These are phyloP conservation scores for Ascochyta rabiei DNA, from an alignment of 2,329 filamentous ascomycete genomes.

Conservation along the genomic window DNA sequence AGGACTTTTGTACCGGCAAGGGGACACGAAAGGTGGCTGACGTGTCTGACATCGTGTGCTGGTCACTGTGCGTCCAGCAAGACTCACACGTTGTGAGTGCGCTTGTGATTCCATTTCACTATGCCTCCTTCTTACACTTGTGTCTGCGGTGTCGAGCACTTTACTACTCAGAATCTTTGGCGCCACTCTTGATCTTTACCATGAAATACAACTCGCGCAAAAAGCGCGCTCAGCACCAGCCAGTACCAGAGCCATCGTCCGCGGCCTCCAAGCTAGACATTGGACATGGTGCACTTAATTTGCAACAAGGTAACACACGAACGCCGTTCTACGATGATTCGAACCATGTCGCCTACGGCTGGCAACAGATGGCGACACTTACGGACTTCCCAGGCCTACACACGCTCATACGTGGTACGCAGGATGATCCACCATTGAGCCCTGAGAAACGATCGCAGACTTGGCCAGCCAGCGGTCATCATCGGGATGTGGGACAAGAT, in stretches of 20 bases:
- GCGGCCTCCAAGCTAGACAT: not conserved
- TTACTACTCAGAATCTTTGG: not conserved
- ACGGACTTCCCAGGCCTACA: not conserved
- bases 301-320: not conserved
- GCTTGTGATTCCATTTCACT: not conserved
- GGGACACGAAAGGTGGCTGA: not conserved
- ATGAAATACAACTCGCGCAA: slow-evolving; percentile 3
- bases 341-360: not conserved
- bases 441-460: not conserved
- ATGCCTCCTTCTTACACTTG: not conserved
- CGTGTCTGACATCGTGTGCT: not conserved
- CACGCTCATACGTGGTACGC: not conserved
- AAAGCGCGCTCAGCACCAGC: not conserved
- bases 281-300: not conserved
- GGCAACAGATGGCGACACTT: slow-evolving; percentile 1
- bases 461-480: not conserved
- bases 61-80: not conserved
- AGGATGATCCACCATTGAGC: not conserved
- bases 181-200: not conserved
- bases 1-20: not conserved
- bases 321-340: not conserved
- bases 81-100: not conserved
- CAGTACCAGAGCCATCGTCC: not conserved
- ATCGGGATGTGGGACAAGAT: not conserved
- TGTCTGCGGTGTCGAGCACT: not conserved